A percentile compares a stretch with the other conserved stretches of the same genome.
Conservation (phyloP, 2,329 filamentous ascomycete species). For the Polychaeton citri region DNA sequence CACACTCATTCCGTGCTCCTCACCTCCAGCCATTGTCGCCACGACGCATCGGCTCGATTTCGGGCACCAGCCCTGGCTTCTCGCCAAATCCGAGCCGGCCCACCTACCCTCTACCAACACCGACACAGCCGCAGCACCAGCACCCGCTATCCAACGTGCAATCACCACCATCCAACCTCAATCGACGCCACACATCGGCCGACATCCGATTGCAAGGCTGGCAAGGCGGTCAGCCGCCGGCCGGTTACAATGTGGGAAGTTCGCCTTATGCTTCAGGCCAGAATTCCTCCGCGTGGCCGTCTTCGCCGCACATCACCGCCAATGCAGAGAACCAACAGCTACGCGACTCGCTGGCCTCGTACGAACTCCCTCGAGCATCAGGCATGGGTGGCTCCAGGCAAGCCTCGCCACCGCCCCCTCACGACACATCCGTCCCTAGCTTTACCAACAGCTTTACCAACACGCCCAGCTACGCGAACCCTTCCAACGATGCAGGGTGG, state of each 20-base stretch:
- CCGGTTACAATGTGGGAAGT: slow-evolving; percentile 23
- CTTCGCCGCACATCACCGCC: slow-evolving; percentile 42
- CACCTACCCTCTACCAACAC: slow-evolving; percentile 49
- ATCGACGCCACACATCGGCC: slow-evolving; percentile 81
- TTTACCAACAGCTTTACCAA: slow-evolving; percentile 36
- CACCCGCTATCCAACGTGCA: slow-evolving; percentile 45
- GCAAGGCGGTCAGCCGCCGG: slow-evolving; percentile 57
- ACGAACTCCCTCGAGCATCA: slow-evolving; percentile 47
- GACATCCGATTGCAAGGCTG: slow-evolving; percentile 66
- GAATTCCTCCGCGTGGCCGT: slow-evolving; percentile 50
- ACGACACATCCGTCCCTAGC: slow-evolving; percentile 21
- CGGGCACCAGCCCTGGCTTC: slow-evolving; percentile 46
- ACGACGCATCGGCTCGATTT: slow-evolving; percentile 78
- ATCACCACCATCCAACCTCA: slow-evolving; percentile 52
- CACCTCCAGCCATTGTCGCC: slow-evolving; percentile 61
- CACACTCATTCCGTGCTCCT: slow-evolving; percentile 60
- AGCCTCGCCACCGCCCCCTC: slow-evolving; percentile 24
- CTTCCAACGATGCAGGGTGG: slow-evolving; percentile 44
- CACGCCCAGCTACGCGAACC: slow-evolving; percentile 35
- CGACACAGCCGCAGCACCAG: slow-evolving; percentile 41
- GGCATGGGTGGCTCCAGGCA: slow-evolving; percentile 34
- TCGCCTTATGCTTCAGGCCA: slow-evolving; percentile 56
- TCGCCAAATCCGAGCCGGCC: slow-evolving; percentile 62
- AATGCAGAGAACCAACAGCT: slow-evolving; percentile 46
- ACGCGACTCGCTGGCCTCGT: slow-evolving; percentile 49